Conservation (phyloP, 441 rosid species). For the Isatis lusitanica region DNA sequence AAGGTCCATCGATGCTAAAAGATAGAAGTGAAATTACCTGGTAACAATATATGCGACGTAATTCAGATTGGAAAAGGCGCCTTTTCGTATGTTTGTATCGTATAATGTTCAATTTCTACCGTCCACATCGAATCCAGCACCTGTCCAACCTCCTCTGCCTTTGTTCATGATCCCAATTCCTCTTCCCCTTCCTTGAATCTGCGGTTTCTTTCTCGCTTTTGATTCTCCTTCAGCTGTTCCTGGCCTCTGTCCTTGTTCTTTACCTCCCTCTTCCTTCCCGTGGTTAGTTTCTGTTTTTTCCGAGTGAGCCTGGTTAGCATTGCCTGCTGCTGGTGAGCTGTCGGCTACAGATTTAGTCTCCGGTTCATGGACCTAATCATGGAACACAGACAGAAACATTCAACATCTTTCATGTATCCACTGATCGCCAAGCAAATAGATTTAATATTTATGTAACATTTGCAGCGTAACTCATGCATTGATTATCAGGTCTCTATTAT, state of each 20-base stretch:
- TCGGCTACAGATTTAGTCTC: slow-evolving; percentile 38
- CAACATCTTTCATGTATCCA: slow-evolving; percentile 4
- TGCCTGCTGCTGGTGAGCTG: slow-evolving; percentile 40
- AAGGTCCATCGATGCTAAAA: background rate
- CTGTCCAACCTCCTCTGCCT: slow-evolving; percentile 88
- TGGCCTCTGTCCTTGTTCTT: slow-evolving; percentile 43
- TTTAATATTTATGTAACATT: background rate
- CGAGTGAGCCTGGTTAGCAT: slow-evolving; percentile 33
- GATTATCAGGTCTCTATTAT: background rate
- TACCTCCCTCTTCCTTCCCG: slow-evolving; percentile 37
- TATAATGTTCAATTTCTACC: slow-evolving; percentile 45
- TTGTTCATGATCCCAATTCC: slow-evolving; percentile 60
- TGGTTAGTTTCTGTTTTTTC: slow-evolving; percentile 41
- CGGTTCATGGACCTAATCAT: slow-evolving; percentile 47
- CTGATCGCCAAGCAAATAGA: slow-evolving; percentile 3
- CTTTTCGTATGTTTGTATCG: slow-evolving; percentile 10
- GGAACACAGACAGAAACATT: slow-evolving; percentile 12
- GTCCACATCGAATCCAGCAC: slow-evolving; percentile 89
- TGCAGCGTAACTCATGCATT: background rate
- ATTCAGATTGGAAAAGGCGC: slow-evolving; percentile 19
- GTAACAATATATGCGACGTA: slow-evolving; percentile 1
- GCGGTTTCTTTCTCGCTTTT: slow-evolving; percentile 62
- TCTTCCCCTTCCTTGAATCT: slow-evolving; percentile 66
- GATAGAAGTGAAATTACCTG: slow-evolving; percentile 35
- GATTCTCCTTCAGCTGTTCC: slow-evolving; percentile 52